Evolutionary conservation across 179 eudicot species (phyloP).

Genomic region (Corrigiola litoralis): DNA sequence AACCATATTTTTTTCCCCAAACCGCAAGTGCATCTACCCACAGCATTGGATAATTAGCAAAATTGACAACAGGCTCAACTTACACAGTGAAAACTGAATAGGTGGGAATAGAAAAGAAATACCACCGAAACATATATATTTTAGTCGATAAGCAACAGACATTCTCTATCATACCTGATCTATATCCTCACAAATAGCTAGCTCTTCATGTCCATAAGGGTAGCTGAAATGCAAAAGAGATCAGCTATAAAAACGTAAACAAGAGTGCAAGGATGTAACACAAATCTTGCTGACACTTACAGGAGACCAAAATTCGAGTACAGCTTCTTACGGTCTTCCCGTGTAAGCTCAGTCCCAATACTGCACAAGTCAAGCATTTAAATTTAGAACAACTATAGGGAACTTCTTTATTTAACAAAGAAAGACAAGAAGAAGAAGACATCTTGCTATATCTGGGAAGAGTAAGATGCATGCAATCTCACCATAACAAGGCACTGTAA

Average conservation of each 20-base stretch:
- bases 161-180: constrained; percentile 62
- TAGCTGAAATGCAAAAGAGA: constrained; percentile 45
- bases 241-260: neutral
- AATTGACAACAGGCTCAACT: neutral
- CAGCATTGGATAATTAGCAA: too few species aligned
- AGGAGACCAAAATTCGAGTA: constrained; percentile 88
- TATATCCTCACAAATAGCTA: constrained; percentile 87
- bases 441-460: neutral
- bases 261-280: neutral
- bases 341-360: constrained; percentile 95
- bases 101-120: neutral
- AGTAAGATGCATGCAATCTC: too few species aligned
- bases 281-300: constrained; percentile 43
- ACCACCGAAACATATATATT: neutral
- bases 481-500: too few species aligned
- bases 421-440: too few species aligned
- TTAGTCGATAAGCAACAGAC: neutral
- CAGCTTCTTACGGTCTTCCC: constrained; percentile 89
- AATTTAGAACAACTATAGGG: constrained; percentile 4
- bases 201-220: constrained; percentile 98
- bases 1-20: neutral
- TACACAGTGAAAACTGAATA: too few species aligned
- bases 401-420: too few species aligned
- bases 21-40: neutral
- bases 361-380: constrained; percentile 37